A percentile compares a stretch with the other conserved stretches of the same genome.
Evolutionary conservation across 2,329 filamentous ascomycete species (phyloP).

Genomic region (Diplodia mutila): DNA sequence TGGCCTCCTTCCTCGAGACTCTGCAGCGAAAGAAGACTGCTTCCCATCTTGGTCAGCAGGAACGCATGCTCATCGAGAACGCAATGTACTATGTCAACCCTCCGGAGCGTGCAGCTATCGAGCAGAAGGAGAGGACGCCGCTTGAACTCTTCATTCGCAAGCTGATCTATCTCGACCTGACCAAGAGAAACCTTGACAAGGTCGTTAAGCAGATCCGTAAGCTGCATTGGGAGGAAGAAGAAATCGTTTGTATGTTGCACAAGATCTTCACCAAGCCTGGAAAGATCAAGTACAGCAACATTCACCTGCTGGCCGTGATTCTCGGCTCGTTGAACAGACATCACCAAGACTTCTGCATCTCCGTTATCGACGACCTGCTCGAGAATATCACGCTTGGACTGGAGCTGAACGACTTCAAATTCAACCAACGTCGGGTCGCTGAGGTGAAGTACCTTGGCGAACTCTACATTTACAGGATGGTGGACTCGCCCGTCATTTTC

Average conservation of each 20-base stretch:
- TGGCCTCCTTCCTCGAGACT: slow-evolving; percentile 92
- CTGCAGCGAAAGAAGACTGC: slow-evolving; percentile 94
- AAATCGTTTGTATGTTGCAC: slow-evolving; percentile 77
- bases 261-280: slow-evolving; percentile 95
- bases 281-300: slow-evolving; percentile 97
- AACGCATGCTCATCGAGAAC: slow-evolving; percentile 98
- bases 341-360: slow-evolving; percentile 86
- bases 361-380: slow-evolving; percentile 88
- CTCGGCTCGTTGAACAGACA: slow-evolving; percentile 88
- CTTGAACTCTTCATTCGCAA: slow-evolving; percentile 93
- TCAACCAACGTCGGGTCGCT: slow-evolving; percentile 90
- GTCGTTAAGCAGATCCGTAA: slow-evolving; percentile 92
- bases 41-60: slow-evolving; percentile 91
- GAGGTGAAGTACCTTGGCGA: slow-evolving; percentile 97
- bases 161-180: slow-evolving; percentile 90
- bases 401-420: slow-evolving; percentile 96
- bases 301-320: slow-evolving; percentile 89
- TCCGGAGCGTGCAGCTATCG: slow-evolving; percentile 87
- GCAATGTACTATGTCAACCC: slow-evolving; percentile 98
- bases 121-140: slow-evolving; percentile 93
- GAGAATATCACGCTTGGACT: slow-evolving; percentile 87
- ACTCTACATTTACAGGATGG: slow-evolving; percentile 95
- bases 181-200: slow-evolving; percentile 90
- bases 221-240: slow-evolving; percentile 94
- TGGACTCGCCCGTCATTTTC: slow-evolving; percentile 94